A percentile compares a stretch with the other conserved stretches of the same genome.
Conservation (phyloP, 768 basidiomycete species). For the Agaricus bisporus region DNA sequence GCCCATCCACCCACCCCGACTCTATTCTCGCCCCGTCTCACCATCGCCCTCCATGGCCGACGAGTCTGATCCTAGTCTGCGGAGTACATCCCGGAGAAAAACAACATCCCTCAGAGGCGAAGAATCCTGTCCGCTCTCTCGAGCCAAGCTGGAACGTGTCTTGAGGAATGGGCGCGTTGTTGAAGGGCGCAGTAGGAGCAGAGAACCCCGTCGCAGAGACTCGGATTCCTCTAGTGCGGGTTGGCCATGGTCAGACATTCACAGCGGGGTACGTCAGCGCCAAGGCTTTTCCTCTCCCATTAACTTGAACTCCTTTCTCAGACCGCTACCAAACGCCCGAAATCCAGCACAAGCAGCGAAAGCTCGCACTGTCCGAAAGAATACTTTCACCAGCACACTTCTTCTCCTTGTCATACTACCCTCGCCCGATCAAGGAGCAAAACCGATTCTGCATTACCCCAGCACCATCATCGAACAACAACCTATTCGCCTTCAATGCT, state of each 20-base stretch:
- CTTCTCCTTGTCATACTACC: neutral
- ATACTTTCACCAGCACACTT: neutral
- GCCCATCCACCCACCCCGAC: conserved; percentile 1
- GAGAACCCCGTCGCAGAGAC: conserved; percentile 1
- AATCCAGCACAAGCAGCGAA: conserved; percentile 10
- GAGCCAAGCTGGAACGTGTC: conserved; percentile 14
- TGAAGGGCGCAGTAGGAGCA: neutral
- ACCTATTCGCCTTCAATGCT: neutral
- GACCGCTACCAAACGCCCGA: conserved; percentile 1
- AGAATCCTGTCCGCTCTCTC: neutral
- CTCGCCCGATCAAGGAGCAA: conserved; percentile 3
- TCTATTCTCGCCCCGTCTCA: neutral
- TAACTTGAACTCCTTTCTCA: neutral
- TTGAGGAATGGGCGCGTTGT: conserved; percentile 4
- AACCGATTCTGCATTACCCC: conserved; percentile 1
- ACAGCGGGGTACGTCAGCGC: neutral
- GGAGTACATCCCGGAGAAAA: too few relatives aligned
- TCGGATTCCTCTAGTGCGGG: neutral
- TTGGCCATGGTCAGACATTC: conserved; percentile 6
- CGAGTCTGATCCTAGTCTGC: too few relatives aligned
- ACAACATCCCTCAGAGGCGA: neutral
- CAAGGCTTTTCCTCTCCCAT: neutral
- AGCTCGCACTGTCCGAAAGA: conserved; percentile 3
- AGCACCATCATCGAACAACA: neutral
- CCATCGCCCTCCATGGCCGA: neutral